Base-by-base conservation (phyloP, 441 rosid genomes). In the Arabidopsis hybrid region DNA sequence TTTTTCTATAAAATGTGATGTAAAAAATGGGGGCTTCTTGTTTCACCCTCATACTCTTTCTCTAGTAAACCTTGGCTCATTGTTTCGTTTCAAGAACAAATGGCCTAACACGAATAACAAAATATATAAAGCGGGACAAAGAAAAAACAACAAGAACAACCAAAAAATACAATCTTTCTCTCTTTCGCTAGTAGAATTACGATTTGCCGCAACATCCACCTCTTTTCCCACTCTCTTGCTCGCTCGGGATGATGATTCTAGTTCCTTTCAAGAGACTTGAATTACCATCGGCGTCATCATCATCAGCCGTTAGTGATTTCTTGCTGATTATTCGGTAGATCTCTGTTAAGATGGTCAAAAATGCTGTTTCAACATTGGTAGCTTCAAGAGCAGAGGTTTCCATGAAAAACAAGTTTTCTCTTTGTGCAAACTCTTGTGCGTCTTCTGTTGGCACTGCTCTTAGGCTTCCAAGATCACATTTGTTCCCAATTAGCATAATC, bases 301-400 rank as follows among this genome's bases (percentile, higher is more conserved):
- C 88, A 10, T 85, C 89, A 4, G 86, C 90, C 2, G 84, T 63
- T 32, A 90, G 75, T 31, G 89, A 65, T 81, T 87, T 90, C 87
- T 90, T 90, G 82, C 93, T 74, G 62, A 88, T 83, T 73, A 90
- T 82, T 71, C 86, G 75, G 12, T 88, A 90, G 16, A 88, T 88
- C 85, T 90, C 90, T 6, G 93, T 81, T 72, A 90, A 65, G 39
- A 87, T 83, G 0, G 91, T 86, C 35, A 86, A 65, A 71, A 86
- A 86, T 7, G 90, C 85, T 0, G 88, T 68, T 76, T 84, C 88
- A 0, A 86, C 86, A 8, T 86, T 84, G 5, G 90, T 84, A 29
- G 88, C 76, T 78, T 86, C 88, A 0, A 84, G 84, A 39, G 88
- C 88, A 4, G 88, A 86, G 5, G 90, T 86, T 74, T 86, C 90